phyloP scores from a whole-genome alignment of 2,329 filamentous ascomycete species.

The Botryosphaeria dothidea region DNA sequence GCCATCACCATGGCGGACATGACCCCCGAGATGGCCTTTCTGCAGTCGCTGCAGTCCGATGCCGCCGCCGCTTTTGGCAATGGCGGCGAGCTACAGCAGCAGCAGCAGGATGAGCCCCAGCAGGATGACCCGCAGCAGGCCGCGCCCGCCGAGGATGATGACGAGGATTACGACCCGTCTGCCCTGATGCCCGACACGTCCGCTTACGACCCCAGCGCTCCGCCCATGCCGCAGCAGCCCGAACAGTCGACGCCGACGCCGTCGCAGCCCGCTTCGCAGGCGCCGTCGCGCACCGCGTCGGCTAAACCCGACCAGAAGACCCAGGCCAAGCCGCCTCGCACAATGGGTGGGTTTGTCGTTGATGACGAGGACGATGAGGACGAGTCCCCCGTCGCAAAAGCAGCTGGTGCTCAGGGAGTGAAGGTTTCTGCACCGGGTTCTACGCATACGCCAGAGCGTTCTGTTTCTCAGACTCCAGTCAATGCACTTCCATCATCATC shows the following conservation, averaged over 20 bases:
- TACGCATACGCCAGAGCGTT: conserved; percentile 54
- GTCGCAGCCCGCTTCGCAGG: conserved; percentile 27
- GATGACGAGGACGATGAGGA: conserved; percentile 63
- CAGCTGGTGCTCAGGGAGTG: conserved; percentile 49
- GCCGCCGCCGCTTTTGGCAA: conserved; percentile 37
- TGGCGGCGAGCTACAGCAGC: conserved; percentile 34
- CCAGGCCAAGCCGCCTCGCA: conserved; percentile 47
- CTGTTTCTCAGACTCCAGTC: conserved; percentile 58
- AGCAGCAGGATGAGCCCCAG: conserved; percentile 1
- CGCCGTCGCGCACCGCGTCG: conserved; percentile 21
- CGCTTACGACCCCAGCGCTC: conserved; percentile 24
- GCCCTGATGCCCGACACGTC: conserved; percentile 26
- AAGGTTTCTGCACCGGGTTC: conserved; percentile 51
- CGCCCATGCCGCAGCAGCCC: conserved; percentile 22
- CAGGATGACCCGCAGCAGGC: conserved; percentile 24
- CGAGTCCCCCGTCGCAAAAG: conserved; percentile 50
- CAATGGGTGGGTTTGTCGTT: conserved; percentile 63
- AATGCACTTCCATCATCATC: conserved; percentile 54
- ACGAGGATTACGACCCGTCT: conserved; percentile 38
- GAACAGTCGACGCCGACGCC: conserved; percentile 30
- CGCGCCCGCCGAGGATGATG: conserved; percentile 26
- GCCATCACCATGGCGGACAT: conserved; percentile 49
- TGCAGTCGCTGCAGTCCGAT: conserved; percentile 50
- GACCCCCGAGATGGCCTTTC: conserved; percentile 56
- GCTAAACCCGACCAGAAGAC: conserved; percentile 26